Percentiles rank a stretch among this genome's conserved stretches.
phyloP scores from a whole-genome alignment of 2,329 filamentous ascomycete species.

The Cladosporium sp. region DNA sequence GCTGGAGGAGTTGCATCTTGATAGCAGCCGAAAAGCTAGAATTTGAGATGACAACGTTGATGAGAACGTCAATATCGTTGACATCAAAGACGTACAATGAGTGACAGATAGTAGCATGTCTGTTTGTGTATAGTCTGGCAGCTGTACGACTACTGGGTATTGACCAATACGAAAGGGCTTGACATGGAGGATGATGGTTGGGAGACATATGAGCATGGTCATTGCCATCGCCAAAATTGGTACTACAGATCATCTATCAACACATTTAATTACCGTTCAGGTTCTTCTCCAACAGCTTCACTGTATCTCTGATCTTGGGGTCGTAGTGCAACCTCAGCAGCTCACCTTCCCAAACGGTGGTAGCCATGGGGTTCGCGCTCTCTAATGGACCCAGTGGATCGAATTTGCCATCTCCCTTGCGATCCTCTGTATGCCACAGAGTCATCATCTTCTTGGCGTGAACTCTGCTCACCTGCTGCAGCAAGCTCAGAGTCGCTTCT shows the following conservation, averaged over 20 bases:
- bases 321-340: conserved; percentile 79
- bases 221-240: neutral
- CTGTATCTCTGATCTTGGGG: conserved; percentile 72
- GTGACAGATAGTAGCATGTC: too few species aligned
- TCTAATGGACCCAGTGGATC: conserved; percentile 74
- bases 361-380: conserved; percentile 82
- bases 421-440: conserved; percentile 94
- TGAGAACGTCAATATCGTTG: too few species aligned
- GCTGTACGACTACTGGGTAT: too few species aligned
- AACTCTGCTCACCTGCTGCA: conserved; percentile 73
- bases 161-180: too few species aligned
- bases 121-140: too few species aligned
- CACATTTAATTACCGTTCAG: conserved; percentile 13
- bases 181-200: too few species aligned
- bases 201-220: too few species aligned
- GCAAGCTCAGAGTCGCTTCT: conserved; percentile 71
- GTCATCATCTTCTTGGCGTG: conserved; percentile 77
- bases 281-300: conserved; percentile 26
- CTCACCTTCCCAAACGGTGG: conserved; percentile 92
- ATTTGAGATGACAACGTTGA: neutral
- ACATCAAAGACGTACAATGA: too few species aligned
- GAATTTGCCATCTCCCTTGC: conserved; percentile 84
- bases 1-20: neutral
- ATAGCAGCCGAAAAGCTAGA: neutral
- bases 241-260: neutral